Conservation (phyloP, 495 filamentous ascomycete genomes). For the Hypoxylon intermedium region DNA sequence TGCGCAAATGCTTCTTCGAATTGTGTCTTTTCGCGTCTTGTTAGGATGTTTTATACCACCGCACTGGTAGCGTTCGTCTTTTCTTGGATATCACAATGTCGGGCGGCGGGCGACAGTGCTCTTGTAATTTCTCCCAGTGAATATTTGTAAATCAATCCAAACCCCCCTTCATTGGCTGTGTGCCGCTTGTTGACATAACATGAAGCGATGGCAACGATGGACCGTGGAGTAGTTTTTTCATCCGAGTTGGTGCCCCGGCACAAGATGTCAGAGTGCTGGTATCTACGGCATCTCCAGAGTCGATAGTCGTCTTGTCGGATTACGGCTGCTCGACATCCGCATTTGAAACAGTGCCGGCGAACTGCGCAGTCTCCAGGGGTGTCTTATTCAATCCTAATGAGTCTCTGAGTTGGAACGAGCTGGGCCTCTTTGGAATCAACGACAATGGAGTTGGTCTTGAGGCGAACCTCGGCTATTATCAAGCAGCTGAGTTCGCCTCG, state of each 20-base stretch:
- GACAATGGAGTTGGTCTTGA: conserved; percentile 49
- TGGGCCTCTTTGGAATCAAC: conserved; percentile 49
- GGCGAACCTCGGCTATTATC: conserved; percentile 51
- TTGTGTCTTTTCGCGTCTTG: background rate
- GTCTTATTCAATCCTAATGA: conserved; percentile 54
- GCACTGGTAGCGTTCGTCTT: background rate
- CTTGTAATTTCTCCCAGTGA: conserved; percentile 30
- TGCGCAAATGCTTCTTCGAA: background rate
- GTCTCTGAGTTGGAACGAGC: conserved; percentile 57
- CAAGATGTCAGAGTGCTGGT: conserved; percentile 48
- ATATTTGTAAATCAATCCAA: conserved; percentile 35
- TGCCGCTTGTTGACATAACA: conserved; percentile 9
- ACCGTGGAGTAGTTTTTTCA: conserved; percentile 46
- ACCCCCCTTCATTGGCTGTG: conserved; percentile 1
- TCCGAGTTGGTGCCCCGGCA: conserved; percentile 48
- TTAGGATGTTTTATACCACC: conserved; percentile 4
- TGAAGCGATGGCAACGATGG: conserved; percentile 52
- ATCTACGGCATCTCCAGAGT: conserved; percentile 47
- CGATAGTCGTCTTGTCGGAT: conserved; percentile 48
- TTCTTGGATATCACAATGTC: conserved; percentile 5
- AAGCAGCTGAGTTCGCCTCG: conserved; percentile 55
- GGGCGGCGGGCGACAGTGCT: conserved; percentile 3
- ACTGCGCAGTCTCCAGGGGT: conserved; percentile 57
- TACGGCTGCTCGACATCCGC: conserved; percentile 46
- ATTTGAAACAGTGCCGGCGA: conserved; percentile 41